phyloP scores from a whole-genome alignment of 768 basidiomycete species.

The Coprinopsis marcescibilis region DNA sequence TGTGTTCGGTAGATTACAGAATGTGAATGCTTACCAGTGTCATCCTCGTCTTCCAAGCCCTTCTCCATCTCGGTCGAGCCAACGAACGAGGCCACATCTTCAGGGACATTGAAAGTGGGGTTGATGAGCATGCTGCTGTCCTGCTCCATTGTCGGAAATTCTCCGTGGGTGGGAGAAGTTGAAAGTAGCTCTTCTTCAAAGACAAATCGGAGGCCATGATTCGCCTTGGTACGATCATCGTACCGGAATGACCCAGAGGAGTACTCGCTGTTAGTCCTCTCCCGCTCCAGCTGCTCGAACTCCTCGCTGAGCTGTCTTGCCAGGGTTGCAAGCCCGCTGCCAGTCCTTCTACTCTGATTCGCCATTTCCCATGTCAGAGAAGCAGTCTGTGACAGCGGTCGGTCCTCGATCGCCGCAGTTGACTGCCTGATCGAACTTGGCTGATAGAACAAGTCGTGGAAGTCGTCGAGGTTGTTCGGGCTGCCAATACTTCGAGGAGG shows the following conservation, averaged over 20 bases:
- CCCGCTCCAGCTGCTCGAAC: constrained; percentile 35
- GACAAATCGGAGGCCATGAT: constrained; percentile 31
- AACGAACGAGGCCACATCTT: constrained; percentile 42
- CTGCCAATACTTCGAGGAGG: constrained; percentile 48
- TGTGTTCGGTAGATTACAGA: neutral
- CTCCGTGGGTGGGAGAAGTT: constrained; percentile 16
- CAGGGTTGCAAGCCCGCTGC: constrained; percentile 42
- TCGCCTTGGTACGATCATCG: constrained; percentile 18
- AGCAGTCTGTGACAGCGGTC: constrained; percentile 20
- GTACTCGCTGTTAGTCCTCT: constrained; percentile 25
- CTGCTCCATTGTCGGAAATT: constrained; percentile 12
- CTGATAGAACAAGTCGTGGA: constrained; percentile 68
- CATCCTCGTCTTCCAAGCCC: constrained; percentile 33
- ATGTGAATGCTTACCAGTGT: constrained; percentile 29
- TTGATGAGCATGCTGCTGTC: constrained; percentile 32
- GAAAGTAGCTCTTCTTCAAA: constrained; percentile 24
- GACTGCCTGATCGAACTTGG: constrained; percentile 28
- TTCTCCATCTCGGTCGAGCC: constrained; percentile 34
- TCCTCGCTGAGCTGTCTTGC: constrained; percentile 48
- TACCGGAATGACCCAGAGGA: constrained; percentile 12
- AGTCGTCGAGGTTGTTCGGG: constrained; percentile 65
- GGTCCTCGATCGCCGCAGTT: constrained; percentile 1
- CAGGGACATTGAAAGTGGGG: constrained; percentile 37
- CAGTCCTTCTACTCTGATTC: constrained; percentile 27
- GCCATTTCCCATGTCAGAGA: constrained; percentile 30